Evolutionary conservation across 345 rosid genomes (phyloP), one percentile per base, ranked within the genome.

Genomic region (Melaleuca quinquenervia): DNA sequence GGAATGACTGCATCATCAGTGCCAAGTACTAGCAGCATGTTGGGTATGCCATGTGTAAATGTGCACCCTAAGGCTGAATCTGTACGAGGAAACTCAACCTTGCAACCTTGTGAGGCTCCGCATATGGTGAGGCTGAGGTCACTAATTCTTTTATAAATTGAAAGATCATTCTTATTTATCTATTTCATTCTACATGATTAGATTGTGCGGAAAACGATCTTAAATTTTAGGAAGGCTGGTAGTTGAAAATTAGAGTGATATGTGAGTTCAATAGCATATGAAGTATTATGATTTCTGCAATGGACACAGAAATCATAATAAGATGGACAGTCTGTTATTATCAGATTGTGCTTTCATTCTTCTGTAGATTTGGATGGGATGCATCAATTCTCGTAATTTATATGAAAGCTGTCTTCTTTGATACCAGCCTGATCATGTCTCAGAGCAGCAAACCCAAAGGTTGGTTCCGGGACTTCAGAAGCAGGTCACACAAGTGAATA

Each of bases 21-120:
- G 91, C 89, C 94, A 88, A 95, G 90, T 88, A 90, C 96, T 84
- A 90, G 94, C 48, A 91, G 91, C 88, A 89, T 96, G 94, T 95
- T 85, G 84, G 98, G 97, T 87, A 90, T 93, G 90, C 91, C 95
- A 89, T 91, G 88, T 89, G 94, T 89, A 54, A 91, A 82, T 89
- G 87, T 93, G 90, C 96, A 94, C 88, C 84, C 96, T 84, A 95
- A 94, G 85, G 84, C 92, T 85, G 92, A 91, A 87, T 89, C 96
- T 88, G 90, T 93, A 87, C 96, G 91, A 90, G 97, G 95, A 88
- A 94, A 92, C 87, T 87, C 97, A 24, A 91, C 93, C 92, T 51
- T 91, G 92, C 95, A 98, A 89, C 92, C 99, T 82, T 95, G 92
- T 70, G 99, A 96, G 84, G 82, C 93, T 82, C 84, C 94, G 93